Evolutionary conservation across 345 rosid genomes (phyloP).

Genomic region (Salix brachista): DNA sequence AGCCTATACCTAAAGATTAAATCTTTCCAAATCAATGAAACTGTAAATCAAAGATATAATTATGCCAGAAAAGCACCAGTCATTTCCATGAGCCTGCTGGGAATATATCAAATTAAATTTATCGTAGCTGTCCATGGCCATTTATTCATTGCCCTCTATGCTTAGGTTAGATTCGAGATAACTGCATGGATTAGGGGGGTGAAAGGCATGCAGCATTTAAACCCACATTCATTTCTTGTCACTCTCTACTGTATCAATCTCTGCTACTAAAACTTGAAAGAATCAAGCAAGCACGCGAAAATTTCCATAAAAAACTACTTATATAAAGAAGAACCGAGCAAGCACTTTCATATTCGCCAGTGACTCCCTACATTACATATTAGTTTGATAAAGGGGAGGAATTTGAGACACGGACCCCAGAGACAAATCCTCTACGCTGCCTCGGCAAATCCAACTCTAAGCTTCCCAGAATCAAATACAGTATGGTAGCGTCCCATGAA

Average conservation of each 20-base stretch:
- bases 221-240: background rate
- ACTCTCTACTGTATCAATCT: background rate
- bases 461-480: conserved; percentile 24
- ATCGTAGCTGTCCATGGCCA: background rate
- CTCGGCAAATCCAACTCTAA: conserved; percentile 27
- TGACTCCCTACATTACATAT: background rate
- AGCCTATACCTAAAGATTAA: background rate
- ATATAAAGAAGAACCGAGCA: background rate
- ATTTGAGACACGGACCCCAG: too few species aligned
- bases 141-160: background rate
- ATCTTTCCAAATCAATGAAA: background rate
- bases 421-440: conserved; percentile 17
- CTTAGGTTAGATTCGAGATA: background rate
- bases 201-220: background rate
- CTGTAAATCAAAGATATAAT: background rate
- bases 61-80: background rate
- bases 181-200: too few species aligned
- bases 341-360: background rate
- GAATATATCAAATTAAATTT: background rate
- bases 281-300: background rate
- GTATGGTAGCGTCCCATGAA: conserved; percentile 38
- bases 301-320: background rate
- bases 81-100: background rate
- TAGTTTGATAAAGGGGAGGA: background rate
- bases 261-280: background rate